phyloP scores from a whole-genome alignment of 352 stramenopile genomes.

The Globisporangium paddicum region DNA sequence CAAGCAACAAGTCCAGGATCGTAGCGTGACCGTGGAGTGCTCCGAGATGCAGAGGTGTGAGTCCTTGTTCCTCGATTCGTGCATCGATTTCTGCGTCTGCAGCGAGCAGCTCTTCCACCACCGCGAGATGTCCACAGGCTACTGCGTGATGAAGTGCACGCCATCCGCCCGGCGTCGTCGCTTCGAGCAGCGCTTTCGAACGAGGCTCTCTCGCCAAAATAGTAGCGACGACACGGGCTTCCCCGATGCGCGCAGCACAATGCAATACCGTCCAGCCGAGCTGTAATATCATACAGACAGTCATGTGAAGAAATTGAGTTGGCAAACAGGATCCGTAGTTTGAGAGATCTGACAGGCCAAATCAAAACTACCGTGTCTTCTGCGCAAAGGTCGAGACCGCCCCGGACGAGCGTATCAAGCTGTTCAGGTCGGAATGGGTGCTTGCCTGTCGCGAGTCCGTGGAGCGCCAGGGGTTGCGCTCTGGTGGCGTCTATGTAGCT shows the following conservation, averaged over 20 bases:
- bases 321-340: background rate
- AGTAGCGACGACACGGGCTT: conserved; percentile 1
- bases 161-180: conserved; percentile 6
- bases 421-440: conserved; percentile 6
- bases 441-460: conserved; percentile 5
- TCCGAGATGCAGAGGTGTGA: conserved; percentile 4
- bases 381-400: background rate
- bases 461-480: conserved; percentile 9
- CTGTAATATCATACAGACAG: background rate
- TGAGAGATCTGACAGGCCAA: background rate
- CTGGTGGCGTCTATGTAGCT: conserved; percentile 6
- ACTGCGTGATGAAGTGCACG: conserved; percentile 11
- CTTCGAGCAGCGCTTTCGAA: conserved; percentile 4
- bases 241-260: conserved; percentile 1
- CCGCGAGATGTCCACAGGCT: background rate
- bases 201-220: conserved; percentile 1
- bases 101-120: conserved; percentile 5
- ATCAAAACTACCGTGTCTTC: conserved; percentile 1
- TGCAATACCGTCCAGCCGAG: conserved; percentile 9
- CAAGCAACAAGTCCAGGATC: conserved; percentile 9
- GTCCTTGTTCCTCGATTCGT: background rate
- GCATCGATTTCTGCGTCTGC: conserved; percentile 6
- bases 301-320: background rate
- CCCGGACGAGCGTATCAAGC: background rate
- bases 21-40: background rate